A percentile compares a stretch with the other conserved stretches of the same genome.
Conservation (phyloP, 345 rosid species). For the Capsella bursapastoris region DNA sequence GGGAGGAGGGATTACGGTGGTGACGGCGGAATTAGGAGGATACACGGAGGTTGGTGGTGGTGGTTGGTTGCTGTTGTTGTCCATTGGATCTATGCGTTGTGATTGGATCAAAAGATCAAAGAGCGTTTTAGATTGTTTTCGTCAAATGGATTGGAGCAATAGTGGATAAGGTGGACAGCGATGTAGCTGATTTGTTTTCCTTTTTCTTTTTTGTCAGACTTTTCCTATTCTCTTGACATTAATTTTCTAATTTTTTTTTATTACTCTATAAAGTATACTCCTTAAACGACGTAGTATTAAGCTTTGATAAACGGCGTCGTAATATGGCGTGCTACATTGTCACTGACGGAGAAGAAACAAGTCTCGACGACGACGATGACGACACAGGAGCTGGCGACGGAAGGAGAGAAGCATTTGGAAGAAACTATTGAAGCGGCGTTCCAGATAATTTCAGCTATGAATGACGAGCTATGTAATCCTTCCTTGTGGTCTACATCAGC, state of each 20-base stretch:
- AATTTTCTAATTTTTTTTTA: neutral
- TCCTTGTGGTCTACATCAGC: constrained; percentile 73
- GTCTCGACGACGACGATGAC: constrained; percentile 49
- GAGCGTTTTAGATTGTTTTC: constrained; percentile 28
- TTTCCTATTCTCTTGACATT: no score
- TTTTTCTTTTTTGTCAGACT: no score
- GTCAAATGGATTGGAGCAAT: constrained; percentile 28
- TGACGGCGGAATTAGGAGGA: constrained; percentile 47
- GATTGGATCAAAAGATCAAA: constrained; percentile 48
- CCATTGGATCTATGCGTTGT: constrained; percentile 41
- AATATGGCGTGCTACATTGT: neutral
- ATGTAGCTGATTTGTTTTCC: constrained; percentile 42
- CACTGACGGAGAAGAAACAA: constrained; percentile 42
- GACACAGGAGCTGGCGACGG: constrained; percentile 84
- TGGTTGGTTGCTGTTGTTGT: constrained; percentile 55
- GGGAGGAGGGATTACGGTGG: constrained; percentile 64
- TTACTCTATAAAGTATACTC: no score
- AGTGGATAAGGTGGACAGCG: constrained; percentile 47
- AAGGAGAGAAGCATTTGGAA: constrained; percentile 86
- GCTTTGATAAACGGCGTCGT: neutral
- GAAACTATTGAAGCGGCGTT: constrained; percentile 88
- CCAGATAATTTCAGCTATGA: constrained; percentile 85
- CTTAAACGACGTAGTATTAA: neutral
- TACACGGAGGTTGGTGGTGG: constrained; percentile 55
- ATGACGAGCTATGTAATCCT: constrained; percentile 94